Base-by-base conservation (phyloP, 148 eudicot genomes). In the Chenopodium berlandieri region DNA sequence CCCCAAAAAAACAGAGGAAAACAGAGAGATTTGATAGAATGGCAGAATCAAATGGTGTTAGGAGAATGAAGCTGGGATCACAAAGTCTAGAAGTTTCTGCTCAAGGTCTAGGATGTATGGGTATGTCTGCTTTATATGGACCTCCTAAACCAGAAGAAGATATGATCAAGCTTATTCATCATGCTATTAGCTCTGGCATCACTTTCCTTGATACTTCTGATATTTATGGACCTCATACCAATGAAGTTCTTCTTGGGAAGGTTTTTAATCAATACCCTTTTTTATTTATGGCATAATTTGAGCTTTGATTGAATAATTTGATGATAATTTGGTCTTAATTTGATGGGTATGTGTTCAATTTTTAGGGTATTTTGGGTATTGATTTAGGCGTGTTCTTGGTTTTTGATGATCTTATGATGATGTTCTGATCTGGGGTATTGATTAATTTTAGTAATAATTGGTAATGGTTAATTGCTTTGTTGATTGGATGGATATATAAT, bases 171-270 rank as follows among this genome's bases (percentile, higher is more conserved):
- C 81, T 89, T 46, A 82, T 88, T 70, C 92, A 80, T 72, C 90
- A 88, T 72, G 90, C 92, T 58, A 48, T 89, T 25, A 27, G 63
- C 14, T 82, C 88, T 40, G 91, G 91, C 34, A 48, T 89, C 75
- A 89, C 91, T 7, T 87, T 89, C 22, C 88, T 89, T 27, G 92
- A 89, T 40, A 86, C 92, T 73, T 84, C 90, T 70, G 92, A 89
- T 23, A 12, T 81, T 11, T 88, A 88, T 75, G 91, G 88, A n/a
- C 89, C 91, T 63, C 78, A 81, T 71, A 85, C 91, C 46, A 89
- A 89, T 74, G 91, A 89, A 68, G 75, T 84, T 40, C 87, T 87
- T 16, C 69, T 89, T 31, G 88, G 86, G 22, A 87, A 87, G 87
- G 91, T 84, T 4, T 30, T 7, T 31, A 20, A 19, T 3, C n/a